Conservation (phyloP, 163 green algal species). For the Prototheca wickerhamii region DNA sequence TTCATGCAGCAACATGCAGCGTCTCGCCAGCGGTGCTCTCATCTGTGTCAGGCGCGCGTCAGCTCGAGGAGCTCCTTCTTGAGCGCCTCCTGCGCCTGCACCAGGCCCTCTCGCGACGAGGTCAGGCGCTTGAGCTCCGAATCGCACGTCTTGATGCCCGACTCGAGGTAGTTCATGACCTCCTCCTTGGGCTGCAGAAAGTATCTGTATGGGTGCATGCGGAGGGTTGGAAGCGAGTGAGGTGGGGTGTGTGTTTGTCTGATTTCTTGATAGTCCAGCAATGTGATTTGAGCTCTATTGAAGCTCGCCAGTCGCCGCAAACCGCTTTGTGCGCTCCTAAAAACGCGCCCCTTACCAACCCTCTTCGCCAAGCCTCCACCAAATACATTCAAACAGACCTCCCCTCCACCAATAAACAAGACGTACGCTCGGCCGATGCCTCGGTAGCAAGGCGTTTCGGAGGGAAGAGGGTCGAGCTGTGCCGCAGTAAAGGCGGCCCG, state of each 20-base stretch:
- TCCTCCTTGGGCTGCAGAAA: conserved; percentile 27
- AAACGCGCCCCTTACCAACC: too few species aligned
- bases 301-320: too few species aligned
- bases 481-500: conserved; percentile 29
- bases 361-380: not conserved
- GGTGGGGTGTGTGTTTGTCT: not conserved
- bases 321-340: too few species aligned
- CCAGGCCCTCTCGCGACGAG: conserved; percentile 12
- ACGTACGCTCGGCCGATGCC: conserved; percentile 28
- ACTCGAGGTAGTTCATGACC: conserved; percentile 25
- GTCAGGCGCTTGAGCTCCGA: conserved; percentile 25
- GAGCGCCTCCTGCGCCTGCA: conserved; percentile 11
- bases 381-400: not conserved
- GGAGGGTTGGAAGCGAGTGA: not conserved
- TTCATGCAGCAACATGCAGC: too few species aligned
- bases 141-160: conserved; percentile 8
- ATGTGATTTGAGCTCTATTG: too few species aligned
- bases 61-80: conserved; percentile 23
- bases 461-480: conserved; percentile 27
- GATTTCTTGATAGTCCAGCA: too few species aligned
- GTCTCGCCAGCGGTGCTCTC: too few species aligned
- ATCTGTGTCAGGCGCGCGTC: not conserved
- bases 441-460: conserved; percentile 15
- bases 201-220: conserved; percentile 17
- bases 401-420: not conserved